phyloP scores from a whole-genome alignment of 202 grass and related monocot genomes.

The Zoysia matrella region DNA sequence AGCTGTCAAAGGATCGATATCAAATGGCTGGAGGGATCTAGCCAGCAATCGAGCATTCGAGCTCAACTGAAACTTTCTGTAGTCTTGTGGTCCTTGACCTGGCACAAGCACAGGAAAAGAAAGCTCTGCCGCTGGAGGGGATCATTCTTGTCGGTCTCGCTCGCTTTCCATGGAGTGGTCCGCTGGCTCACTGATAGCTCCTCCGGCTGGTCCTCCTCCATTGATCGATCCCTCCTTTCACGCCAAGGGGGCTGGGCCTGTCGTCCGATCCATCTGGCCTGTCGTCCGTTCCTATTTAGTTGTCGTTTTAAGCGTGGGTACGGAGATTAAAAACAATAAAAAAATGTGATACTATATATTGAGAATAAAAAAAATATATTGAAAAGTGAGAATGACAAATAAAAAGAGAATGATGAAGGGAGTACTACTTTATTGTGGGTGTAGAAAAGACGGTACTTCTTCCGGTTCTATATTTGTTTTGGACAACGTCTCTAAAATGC shows the following conservation, averaged over 20 bases:
- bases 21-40: slow-evolving; percentile 22
- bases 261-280: background rate
- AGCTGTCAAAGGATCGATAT: slow-evolving; percentile 34
- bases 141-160: slow-evolving; percentile 61
- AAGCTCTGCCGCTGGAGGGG: slow-evolving; percentile 42
- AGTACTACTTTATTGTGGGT: too few relatives aligned
- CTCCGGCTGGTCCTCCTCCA: background rate
- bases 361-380: too few relatives aligned
- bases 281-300: too few relatives aligned
- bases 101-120: slow-evolving; percentile 39
- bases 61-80: slow-evolving; percentile 39
- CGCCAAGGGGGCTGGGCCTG: slow-evolving; percentile 32
- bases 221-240: slow-evolving; percentile 2
- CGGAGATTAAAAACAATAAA: too few relatives aligned
- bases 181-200: background rate
- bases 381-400: too few relatives aligned
- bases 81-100: slow-evolving; percentile 48
- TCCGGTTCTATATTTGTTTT: too few relatives aligned
- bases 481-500: too few relatives aligned
- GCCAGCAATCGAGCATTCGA: background rate
- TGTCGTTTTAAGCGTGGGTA: too few relatives aligned
- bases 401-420: too few relatives aligned
- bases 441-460: too few relatives aligned
- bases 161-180: slow-evolving; percentile 36
- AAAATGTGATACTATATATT: too few relatives aligned